Conservation (phyloP, 768 basidiomycete species). For the Kwoniella botswanensis region DNA sequence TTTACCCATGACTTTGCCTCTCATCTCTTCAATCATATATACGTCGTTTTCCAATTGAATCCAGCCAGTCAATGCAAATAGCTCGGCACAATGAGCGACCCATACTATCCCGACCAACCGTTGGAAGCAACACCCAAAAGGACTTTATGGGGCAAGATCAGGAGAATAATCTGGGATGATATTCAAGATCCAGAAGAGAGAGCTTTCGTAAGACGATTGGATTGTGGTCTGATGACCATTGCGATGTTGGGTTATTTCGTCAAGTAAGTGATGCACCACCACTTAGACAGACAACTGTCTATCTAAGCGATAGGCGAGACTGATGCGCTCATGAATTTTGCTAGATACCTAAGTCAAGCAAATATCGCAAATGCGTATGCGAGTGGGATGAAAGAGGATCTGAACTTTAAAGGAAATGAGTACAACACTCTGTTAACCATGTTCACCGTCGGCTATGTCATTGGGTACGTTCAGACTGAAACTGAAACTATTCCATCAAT, state of each 20-base stretch:
- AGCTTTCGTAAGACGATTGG: conserved; percentile 24
- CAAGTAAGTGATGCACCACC: conserved; percentile 15
- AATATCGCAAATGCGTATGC: conserved; percentile 34
- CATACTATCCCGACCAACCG: neutral
- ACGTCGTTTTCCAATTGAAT: neutral
- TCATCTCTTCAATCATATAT: too few species aligned
- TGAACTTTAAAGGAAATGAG: conserved; percentile 39
- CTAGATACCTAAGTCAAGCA: conserved; percentile 12
- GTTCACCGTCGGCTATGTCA: conserved; percentile 21
- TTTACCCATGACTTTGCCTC: too few species aligned
- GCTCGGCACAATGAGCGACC: conserved; percentile 1
- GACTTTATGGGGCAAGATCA: conserved; percentile 15
- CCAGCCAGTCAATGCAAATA: neutral
- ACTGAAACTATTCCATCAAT: too few species aligned
- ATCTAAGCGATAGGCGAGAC: neutral
- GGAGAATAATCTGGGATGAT: conserved; percentile 21
- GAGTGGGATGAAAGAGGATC: conserved; percentile 41
- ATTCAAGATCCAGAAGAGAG: conserved; percentile 24
- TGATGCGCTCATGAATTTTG: neutral
- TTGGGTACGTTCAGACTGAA: conserved; percentile 5
- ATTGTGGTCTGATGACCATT: conserved; percentile 22
- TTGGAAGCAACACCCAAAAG: neutral
- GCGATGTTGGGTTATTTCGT: conserved; percentile 27
- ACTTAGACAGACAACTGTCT: neutral
- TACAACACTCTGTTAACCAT: conserved; percentile 27